Evolutionary conservation across 331 rosid genomes (phyloP).

Genomic region (Acacia pycnantha): DNA sequence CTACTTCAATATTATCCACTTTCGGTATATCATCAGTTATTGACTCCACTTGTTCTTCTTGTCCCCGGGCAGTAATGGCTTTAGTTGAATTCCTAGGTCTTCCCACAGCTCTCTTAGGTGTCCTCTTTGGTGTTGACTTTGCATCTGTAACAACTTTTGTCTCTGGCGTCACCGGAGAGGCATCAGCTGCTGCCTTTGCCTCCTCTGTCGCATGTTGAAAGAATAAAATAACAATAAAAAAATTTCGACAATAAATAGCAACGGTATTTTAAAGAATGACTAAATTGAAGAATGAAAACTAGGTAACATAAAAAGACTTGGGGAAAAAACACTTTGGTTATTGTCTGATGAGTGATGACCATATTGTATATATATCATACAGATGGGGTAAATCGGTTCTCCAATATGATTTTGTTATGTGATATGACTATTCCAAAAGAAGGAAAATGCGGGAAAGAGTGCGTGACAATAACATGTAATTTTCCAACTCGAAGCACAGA

Average conservation of each 20-base stretch:
- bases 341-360: not conserved
- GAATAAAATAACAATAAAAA: not conserved
- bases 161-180: slow-evolving; percentile 22
- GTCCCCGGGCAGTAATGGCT: slow-evolving; percentile 25
- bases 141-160: slow-evolving; percentile 27
- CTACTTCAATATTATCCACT: slow-evolving; percentile 26
- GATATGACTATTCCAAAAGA: not conserved
- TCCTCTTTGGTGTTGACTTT: slow-evolving; percentile 34
- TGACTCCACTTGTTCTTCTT: slow-evolving; percentile 35
- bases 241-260: not conserved
- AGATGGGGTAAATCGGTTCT: not conserved
- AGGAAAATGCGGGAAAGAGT: not conserved
- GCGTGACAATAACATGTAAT: not conserved
- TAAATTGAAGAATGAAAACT: slow-evolving; percentile 5
- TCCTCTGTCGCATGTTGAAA: slow-evolving; percentile 30
- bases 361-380: not conserved
- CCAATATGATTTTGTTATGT: not conserved
- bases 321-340: not conserved
- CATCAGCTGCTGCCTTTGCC: slow-evolving; percentile 27
- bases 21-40: slow-evolving; percentile 35
- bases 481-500: not conserved
- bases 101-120: slow-evolving; percentile 30
- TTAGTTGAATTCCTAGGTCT: slow-evolving; percentile 34
- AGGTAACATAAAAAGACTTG: not conserved
- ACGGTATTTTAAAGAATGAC: not conserved